Conservation (phyloP, 768 basidiomycete species). For the Pleurotus eryngii region DNA sequence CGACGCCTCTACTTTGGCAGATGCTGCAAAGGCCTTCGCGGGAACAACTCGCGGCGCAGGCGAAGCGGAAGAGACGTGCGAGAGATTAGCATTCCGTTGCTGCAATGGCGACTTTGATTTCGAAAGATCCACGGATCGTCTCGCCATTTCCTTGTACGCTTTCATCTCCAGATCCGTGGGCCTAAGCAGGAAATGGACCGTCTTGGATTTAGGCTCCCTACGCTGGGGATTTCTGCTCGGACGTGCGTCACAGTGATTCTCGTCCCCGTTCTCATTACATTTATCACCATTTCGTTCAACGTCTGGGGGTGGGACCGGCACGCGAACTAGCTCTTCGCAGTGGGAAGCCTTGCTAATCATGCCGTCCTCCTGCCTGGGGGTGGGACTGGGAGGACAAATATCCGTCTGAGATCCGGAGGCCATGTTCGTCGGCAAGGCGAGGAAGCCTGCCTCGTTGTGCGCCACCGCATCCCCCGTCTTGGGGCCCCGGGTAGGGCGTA, state of each 20-base stretch:
- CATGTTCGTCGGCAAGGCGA: not conserved
- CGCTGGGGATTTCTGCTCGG: not conserved
- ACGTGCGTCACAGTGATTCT: not conserved
- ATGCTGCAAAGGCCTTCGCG: not conserved
- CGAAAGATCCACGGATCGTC: not conserved
- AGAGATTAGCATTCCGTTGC: not conserved
- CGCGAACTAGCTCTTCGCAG: not conserved
- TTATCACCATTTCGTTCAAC: not conserved
- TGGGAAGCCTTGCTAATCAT: not conserved
- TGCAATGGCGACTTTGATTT: not conserved
- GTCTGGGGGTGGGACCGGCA: not conserved
- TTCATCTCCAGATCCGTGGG: not conserved
- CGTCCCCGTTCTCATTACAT: not conserved
- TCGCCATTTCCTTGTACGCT: not conserved
- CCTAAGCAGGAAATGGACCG: not conserved
- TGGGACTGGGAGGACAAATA: too few species aligned
- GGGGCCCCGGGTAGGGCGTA: not conserved
- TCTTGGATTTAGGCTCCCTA: not conserved
- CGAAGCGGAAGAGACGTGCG: not conserved
- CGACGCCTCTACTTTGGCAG: not conserved
- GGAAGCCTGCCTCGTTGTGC: not conserved
- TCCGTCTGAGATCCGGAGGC: not conserved
- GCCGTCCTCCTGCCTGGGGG: not conserved
- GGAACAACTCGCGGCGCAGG: not conserved
- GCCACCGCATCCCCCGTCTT: conserved; percentile 1